Base-by-base conservation (phyloP, 805 yeast species). In the Suhomyces xylopsoci region DNA sequence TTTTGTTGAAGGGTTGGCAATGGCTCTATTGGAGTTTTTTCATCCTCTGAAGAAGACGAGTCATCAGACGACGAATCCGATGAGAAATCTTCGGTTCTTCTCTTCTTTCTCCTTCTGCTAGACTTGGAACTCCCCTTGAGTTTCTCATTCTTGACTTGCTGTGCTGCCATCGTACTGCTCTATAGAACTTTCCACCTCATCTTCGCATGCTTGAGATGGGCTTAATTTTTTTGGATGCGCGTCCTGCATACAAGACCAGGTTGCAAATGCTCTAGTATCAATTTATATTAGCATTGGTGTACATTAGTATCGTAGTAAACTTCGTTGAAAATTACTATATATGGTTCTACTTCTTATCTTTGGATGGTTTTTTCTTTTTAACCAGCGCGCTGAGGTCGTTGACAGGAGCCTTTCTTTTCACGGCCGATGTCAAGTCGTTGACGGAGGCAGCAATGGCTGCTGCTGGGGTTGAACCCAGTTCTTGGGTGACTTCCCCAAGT, bases 21-120 rank as follows among this genome's bases (percentile, higher is more conserved):
- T 3, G 42, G 24, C 51, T 58, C 32, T 12, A 61, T 44, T 32
- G 54, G 43, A 44, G 51, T 15, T 47, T 58, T 14, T 48, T 62
- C 56, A 25, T 59, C 56, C 3, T 53, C 57, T 14, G 58, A 54
- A 4, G 51, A 50, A 4, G 69, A 62, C 19, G 74, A 69, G 1
- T 79, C 73, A 7, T 79, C 77, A 1, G 83, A 79, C 36, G 73
- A 77, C 1, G 82, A 77, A 43, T 75, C 75, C 15, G 81, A 79
- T 0, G 88, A 84, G 28, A 84, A 81, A 58, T 85, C 90, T 49
- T 85, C 90, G 0, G 93, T 87, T 83, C 92, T 86, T 81, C 91
- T 84, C 82, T 85, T 87, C 80, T 86, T 86, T 63, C 85, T 77
- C 56, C 88, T 80, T 61, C 88, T 77, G 57, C 81, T 75, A 47